Evolutionary conservation across 2,329 filamentous ascomycete genomes (phyloP).

Genomic region (Eurotiales sp.): DNA sequence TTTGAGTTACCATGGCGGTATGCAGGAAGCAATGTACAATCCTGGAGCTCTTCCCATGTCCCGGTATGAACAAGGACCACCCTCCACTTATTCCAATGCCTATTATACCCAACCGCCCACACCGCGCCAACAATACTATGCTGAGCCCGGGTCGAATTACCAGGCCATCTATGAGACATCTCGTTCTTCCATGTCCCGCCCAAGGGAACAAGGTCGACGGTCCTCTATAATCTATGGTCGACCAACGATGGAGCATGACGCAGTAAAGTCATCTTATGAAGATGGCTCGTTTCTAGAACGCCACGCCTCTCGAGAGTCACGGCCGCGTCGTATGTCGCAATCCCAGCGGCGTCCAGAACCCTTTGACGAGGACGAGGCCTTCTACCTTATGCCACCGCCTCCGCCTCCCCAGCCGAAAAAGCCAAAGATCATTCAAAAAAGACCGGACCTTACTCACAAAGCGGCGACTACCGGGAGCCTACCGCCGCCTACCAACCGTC

Average conservation of each 20-base stretch:
- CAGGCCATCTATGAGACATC: conserved; percentile 24
- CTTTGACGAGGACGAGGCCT: conserved; percentile 37
- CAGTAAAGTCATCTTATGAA: conserved; percentile 27
- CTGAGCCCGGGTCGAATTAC: conserved; percentile 23
- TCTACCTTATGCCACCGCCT: conserved; percentile 42
- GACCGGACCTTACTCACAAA: conserved; percentile 30
- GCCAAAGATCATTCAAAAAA: conserved; percentile 35
- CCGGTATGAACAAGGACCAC: conserved; percentile 34
- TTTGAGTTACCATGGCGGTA: conserved; percentile 35
- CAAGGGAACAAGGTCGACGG: conserved; percentile 31
- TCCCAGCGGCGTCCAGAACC: conserved; percentile 18
- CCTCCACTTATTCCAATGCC: conserved; percentile 34
- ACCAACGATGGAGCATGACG: conserved; percentile 31
- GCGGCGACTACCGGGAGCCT: conserved; percentile 27
- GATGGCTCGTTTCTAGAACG: conserved; percentile 29
- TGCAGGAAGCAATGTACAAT: conserved; percentile 31
- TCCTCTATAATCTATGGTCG: conserved; percentile 32
- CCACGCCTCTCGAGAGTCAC: conserved; percentile 26
- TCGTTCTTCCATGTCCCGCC: conserved; percentile 32
- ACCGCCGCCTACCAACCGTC: conserved; percentile 24
- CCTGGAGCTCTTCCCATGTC: conserved; percentile 23
- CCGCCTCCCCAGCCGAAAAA: conserved; percentile 22
- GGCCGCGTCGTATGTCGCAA: conserved; percentile 25
- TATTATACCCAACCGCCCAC: conserved; percentile 32
- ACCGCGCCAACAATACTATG: conserved; percentile 24